Percentiles rank a stretch among this genome's conserved stretches.
These are phyloP conservation scores for Xylariaceae sp. DNA, from an alignment of 2,329 filamentous ascomycete genomes.

Conservation along the genomic window DNA sequence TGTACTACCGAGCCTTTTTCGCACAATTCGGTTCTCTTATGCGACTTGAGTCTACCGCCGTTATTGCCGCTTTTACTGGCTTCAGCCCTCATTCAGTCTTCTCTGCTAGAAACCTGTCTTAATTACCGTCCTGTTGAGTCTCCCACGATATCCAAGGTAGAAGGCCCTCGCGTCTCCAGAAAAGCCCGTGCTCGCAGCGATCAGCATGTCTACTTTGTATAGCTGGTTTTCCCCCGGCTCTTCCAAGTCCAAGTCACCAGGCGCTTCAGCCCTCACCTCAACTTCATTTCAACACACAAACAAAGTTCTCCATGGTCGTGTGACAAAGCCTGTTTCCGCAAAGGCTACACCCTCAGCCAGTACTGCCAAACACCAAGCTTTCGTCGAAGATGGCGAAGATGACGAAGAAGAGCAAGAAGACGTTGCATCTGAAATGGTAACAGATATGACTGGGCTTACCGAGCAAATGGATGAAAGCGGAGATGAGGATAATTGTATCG, in stretches of 20 bases:
- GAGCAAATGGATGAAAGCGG: neutral
- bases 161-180: neutral
- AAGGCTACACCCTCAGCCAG: neutral
- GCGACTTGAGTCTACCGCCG: too few species aligned
- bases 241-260: neutral
- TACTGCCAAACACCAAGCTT: neutral
- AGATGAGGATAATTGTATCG: too few species aligned
- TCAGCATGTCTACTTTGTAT: conserved; percentile 24
- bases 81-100: neutral
- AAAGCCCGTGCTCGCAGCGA: neutral
- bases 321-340: conserved; percentile 25
- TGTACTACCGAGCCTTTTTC: too few species aligned
- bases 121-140: neutral
- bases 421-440: neutral
- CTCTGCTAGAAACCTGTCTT: neutral
- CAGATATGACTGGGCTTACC: neutral
- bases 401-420: neutral
- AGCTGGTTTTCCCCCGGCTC: conserved; percentile 22
- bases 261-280: neutral
- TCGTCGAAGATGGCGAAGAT: neutral
- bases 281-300: conserved; percentile 4
- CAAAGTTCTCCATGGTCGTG: conserved; percentile 31
- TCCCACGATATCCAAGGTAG: neutral
- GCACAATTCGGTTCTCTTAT: neutral
- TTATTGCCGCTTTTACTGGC: too few species aligned